Base-by-base conservation (phyloP, 1,284 basidiomycete genomes). In the Gymnopus androsaceus region DNA sequence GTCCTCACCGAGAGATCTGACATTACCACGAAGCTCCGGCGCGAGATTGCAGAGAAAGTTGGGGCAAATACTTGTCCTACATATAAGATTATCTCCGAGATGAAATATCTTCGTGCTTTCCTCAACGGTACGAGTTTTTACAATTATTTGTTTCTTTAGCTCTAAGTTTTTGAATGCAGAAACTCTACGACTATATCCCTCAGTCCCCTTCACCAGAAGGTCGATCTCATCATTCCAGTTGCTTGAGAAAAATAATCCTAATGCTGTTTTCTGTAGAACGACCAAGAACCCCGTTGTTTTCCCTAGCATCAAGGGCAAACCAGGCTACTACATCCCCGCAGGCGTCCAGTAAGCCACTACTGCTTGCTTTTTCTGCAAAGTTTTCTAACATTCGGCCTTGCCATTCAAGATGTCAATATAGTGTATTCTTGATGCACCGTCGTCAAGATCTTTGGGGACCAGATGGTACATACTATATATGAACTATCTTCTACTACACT, bases 401-500 rank as follows among this genome's bases (percentile, higher is more conserved):
- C 15, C 8, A 4, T 25, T 30, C n/a, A n/a, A 71, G 72, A 25
- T 55, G 66, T 15, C 38, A 58, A 15, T 72, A 69, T 52, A 64
- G 64, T 34, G 68, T 73, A 1, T 72, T 74, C 54, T 57, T 72
- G 47, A 74, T 74, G 66, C 77, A 79, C 30, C 66, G 73, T 12
- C 67, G 74, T 1, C 69, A 64, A 30, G 72, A 76, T 45, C 64
- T 77, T 0, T 79, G 77, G 77, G 77, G 77, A n/a, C 69, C 75
- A 21, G 76, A 77, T 63, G 74, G 73, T 73, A 45, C 11, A 65
- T 33, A 7, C 28, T 30, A n/a, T 4, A 21, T 9, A 21, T 9
- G 30, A 34, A 45, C 23, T 8, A 30, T 21, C 9, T 23, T 27
- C 12, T 15, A 33, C n/a, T 30, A n/a, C 17, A 28, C 9, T 3